Conservation (phyloP, 257 asterid genomes). For the Vinca minor region DNA sequence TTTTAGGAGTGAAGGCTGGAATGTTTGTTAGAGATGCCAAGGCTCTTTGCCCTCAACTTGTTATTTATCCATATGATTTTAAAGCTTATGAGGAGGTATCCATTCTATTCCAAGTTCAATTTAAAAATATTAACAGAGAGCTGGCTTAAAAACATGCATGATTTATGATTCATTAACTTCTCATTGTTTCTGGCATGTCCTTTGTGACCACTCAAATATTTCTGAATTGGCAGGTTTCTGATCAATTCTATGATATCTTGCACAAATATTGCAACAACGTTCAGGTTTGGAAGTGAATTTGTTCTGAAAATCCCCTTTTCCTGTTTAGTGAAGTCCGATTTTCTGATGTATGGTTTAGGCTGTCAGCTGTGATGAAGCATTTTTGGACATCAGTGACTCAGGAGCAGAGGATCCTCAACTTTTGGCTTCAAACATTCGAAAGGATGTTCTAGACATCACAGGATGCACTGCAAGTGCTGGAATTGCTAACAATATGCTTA, state of each 20-base stretch:
- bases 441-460: conserved; percentile 56
- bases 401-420: conserved; percentile 57
- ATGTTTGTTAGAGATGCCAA: conserved; percentile 95
- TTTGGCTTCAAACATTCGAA: conserved; percentile 65
- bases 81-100: conserved; percentile 92
- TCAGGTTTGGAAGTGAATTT: conserved; percentile 41
- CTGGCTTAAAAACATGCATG: not conserved
- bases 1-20: conserved; percentile 84
- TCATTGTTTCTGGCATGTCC: conserved; percentile 4
- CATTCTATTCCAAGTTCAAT: conserved; percentile 7
- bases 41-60: conserved; percentile 81
- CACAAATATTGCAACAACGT: conserved; percentile 85
- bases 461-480: conserved; percentile 98
- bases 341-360: conserved; percentile 47
- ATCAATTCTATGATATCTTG: conserved; percentile 77
- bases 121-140: conserved; percentile 2
- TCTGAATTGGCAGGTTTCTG: conserved; percentile 68
- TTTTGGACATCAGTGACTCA: conserved; percentile 68
- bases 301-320: not conserved
- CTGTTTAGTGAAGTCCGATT: not conserved
- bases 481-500: conserved; percentile 84
- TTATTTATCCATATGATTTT: conserved; percentile 78
- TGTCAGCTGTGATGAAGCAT: conserved; percentile 98
- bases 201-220: conserved; percentile 5
- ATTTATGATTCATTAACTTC: not conserved